A percentile compares a stretch with the other conserved stretches of the same genome.
Conservation (phyloP, 176 grass and related monocot species). For the Aegilops speltoides region DNA sequence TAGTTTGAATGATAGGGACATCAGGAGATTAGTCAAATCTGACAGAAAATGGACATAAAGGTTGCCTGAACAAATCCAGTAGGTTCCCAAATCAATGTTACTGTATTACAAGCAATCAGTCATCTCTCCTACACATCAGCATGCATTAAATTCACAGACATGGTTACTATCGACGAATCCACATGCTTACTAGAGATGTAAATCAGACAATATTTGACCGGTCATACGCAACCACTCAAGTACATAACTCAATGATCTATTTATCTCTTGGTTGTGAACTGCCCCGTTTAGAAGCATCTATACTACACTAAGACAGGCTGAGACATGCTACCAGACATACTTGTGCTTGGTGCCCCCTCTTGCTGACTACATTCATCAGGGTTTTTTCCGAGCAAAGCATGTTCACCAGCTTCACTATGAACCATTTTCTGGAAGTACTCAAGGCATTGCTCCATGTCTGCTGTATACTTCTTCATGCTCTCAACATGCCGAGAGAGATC, state of each 20-base stretch:
- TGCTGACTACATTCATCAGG: slow-evolving; percentile 38
- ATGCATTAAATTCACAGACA: slow-evolving; percentile 8
- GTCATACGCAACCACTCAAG: slow-evolving; percentile 22
- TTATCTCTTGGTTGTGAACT: slow-evolving; percentile 30
- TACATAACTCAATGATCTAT: slow-evolving; percentile 26
- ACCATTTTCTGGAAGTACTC: slow-evolving; percentile 52
- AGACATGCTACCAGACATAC: slow-evolving; percentile 42
- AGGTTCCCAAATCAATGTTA: background rate
- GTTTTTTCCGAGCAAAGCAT: slow-evolving; percentile 1
- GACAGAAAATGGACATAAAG: slow-evolving; percentile 9
- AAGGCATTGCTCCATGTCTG: slow-evolving; percentile 64
- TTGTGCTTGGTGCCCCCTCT: slow-evolving; percentile 36
- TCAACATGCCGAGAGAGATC: slow-evolving; percentile 69
- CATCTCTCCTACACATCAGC: slow-evolving; percentile 10
- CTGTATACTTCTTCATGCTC: slow-evolving; percentile 63
- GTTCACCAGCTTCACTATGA: slow-evolving; percentile 36
- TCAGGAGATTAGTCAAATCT: slow-evolving; percentile 3
- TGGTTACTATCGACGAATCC: slow-evolving; percentile 15
- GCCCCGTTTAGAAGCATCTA: slow-evolving; percentile 20
- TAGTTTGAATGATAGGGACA: background rate
- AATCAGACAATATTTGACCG: background rate
- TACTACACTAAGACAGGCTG: slow-evolving; percentile 67
- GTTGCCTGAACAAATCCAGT: background rate
- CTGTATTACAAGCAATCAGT: background rate
- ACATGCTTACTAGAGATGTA: background rate